Percentiles rank a stretch among this genome's conserved stretches.
These are phyloP conservation scores for Mycena sp. DNA, from an alignment of 1,284 basidiomycete species.

Conservation along the genomic window DNA sequence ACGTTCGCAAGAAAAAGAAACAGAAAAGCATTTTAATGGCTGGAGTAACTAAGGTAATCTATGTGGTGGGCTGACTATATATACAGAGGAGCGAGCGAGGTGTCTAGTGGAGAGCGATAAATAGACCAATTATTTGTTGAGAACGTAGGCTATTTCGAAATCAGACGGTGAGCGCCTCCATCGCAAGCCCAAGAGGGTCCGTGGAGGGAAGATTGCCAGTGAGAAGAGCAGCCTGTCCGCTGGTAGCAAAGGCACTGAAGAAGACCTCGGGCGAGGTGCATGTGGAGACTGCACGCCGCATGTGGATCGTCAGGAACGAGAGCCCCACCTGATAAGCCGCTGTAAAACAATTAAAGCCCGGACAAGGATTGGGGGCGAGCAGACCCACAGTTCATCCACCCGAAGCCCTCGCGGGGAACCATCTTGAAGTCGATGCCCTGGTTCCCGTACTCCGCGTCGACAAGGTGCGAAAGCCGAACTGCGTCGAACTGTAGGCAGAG, in stretches of 20 bases:
- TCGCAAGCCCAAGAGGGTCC: slow-evolving; percentile 76
- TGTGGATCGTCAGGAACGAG: slow-evolving; percentile 93
- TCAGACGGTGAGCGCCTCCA: slow-evolving; percentile 53
- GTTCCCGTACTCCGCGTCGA: slow-evolving; percentile 98
- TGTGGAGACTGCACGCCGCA: slow-evolving; percentile 93
- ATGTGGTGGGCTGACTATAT: slow-evolving; percentile 25
- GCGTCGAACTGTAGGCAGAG: slow-evolving; percentile 81
- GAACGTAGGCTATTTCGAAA: background rate
- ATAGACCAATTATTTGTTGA: slow-evolving; percentile 15
- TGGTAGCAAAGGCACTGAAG: slow-evolving; percentile 59
- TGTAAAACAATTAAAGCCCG: slow-evolving; percentile 45
- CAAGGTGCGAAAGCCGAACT: slow-evolving; percentile 92
- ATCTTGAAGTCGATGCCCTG: slow-evolving; percentile 98
- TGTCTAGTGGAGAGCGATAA: background rate
- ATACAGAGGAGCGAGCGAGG: slow-evolving; percentile 3
- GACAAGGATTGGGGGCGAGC: background rate
- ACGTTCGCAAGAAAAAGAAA: too few relatives aligned
- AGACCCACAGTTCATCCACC: slow-evolving; percentile 91
- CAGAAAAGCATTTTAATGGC: too few relatives aligned
- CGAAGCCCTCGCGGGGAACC: slow-evolving; percentile 96
- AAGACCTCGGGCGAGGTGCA: slow-evolving; percentile 93
- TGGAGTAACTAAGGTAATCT: slow-evolving; percentile 10
- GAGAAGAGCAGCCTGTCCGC: slow-evolving; percentile 45
- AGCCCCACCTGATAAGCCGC: slow-evolving; percentile 95
- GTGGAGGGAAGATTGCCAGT: slow-evolving; percentile 53